Conservation (phyloP, 495 filamentous ascomycete species). For the Talaromyces adpressus region DNA sequence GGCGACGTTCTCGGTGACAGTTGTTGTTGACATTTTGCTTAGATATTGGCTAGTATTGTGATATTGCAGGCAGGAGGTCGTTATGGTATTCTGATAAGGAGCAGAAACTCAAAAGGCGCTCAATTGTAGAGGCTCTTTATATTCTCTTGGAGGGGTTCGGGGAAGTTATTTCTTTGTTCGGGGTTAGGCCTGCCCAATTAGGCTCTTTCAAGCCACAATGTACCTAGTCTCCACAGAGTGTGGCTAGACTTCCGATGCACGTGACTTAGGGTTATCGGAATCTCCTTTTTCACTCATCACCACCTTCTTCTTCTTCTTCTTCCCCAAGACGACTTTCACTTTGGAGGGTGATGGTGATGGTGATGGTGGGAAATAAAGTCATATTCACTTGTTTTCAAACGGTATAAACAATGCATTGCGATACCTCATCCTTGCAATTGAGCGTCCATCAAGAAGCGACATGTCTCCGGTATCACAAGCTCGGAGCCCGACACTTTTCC, state of each 20-base stretch:
- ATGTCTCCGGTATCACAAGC: not conserved
- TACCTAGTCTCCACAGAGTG: not conserved
- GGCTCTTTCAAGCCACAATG: not conserved
- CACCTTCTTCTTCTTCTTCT: no score
- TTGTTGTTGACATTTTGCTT: conserved; percentile 45
- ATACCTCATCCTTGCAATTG: not conserved
- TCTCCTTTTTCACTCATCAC: not conserved
- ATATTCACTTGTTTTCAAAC: not conserved
- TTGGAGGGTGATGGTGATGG: not conserved
- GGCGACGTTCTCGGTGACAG: conserved; percentile 32
- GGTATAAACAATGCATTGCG: not conserved
- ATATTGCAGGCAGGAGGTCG: not conserved
- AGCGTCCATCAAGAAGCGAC: not conserved
- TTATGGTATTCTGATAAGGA: not conserved
- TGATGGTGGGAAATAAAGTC: not conserved
- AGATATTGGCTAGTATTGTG: not conserved
- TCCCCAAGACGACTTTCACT: not conserved
- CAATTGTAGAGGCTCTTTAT: not conserved
- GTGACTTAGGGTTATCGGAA: not conserved
- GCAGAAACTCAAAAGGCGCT: not conserved
- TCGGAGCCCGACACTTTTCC: not conserved
- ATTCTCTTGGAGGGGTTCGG: not conserved
- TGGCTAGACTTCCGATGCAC: not conserved
- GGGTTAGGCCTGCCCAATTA: not conserved
- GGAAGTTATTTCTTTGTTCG: not conserved